Evolutionary conservation across 805 yeast species (phyloP).

Genomic region (Candida gorgasii): DNA sequence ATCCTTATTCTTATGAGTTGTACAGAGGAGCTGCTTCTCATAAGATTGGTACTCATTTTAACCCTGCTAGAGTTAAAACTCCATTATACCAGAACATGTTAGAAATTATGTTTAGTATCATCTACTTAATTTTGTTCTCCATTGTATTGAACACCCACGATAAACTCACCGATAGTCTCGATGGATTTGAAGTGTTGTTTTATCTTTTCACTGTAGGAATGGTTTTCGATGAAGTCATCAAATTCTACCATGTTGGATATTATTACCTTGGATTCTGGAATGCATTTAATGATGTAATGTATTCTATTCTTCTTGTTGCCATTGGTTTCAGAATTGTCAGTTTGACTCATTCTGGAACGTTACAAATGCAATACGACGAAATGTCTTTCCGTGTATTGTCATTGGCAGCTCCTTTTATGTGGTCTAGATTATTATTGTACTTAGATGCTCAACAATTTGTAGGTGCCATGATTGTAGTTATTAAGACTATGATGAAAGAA

Average conservation of each 20-base stretch:
- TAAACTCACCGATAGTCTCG: conserved; percentile 30
- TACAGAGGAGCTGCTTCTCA: conserved; percentile 62
- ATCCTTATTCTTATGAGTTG: conserved; percentile 67
- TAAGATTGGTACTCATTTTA: conserved; percentile 61
- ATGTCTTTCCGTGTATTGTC: conserved; percentile 70
- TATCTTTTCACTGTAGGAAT: conserved; percentile 68
- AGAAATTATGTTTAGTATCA: conserved; percentile 65
- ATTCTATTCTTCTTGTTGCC: conserved; percentile 52
- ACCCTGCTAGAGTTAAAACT: conserved; percentile 81
- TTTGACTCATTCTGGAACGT: conserved; percentile 22
- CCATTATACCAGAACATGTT: conserved; percentile 78
- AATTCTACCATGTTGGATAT: conserved; percentile 74
- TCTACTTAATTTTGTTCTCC: conserved; percentile 64
- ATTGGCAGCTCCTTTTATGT: conserved; percentile 82
- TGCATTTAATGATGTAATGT: conserved; percentile 72
- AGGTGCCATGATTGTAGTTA: conserved; percentile 85
- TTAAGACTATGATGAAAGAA: conserved; percentile 85
- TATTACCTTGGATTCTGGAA: conserved; percentile 77
- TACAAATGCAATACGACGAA: conserved; percentile 45
- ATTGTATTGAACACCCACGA: conserved; percentile 61
- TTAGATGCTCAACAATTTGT: conserved; percentile 79
- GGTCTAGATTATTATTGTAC: conserved; percentile 75
- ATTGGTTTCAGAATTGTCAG: conserved; percentile 55
- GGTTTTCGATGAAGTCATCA: conserved; percentile 64
- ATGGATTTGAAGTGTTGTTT: conserved; percentile 54